A percentile compares a stretch with the other conserved stretches of the same genome.
These are phyloP conservation scores for Fusarium bulbicola DNA, from an alignment of 2,329 filamentous ascomycete genomes.

Conservation along the genomic window DNA sequence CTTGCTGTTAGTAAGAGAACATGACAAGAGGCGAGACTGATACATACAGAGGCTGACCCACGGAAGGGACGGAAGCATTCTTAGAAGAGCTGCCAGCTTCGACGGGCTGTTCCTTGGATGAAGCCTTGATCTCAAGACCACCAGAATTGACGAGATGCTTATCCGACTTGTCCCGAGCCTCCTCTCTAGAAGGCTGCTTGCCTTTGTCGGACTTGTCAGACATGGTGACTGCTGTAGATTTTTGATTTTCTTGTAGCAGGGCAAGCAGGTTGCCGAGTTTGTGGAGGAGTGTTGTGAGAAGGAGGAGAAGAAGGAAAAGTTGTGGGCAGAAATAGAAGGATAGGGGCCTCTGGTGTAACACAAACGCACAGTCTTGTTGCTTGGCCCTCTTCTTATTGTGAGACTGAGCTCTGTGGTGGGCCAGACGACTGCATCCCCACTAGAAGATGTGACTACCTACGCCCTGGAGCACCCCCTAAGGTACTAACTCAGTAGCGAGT, in stretches of 20 bases:
- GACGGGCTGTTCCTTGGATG: not conserved
- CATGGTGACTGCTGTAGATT: not conserved
- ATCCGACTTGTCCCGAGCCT: not conserved
- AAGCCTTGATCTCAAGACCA: not conserved
- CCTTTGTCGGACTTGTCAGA: not conserved
- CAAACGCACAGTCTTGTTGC: not conserved
- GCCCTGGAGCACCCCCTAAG: too few relatives aligned
- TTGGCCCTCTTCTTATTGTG: not conserved
- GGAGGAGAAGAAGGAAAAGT: not conserved
- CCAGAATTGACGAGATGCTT: not conserved
- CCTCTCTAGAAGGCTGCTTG: not conserved
- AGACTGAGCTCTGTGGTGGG: not conserved
- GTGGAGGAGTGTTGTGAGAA: not conserved
- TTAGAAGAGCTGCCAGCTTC: not conserved
- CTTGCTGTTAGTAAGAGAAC: not conserved
- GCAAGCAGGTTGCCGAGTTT: not conserved
- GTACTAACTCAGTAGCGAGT: too few relatives aligned
- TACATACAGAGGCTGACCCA: not conserved
- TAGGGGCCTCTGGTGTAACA: not conserved
- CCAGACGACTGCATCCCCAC: not conserved
- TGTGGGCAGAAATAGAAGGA: not conserved
- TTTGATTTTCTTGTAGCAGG: not conserved
- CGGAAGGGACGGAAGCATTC: too few relatives aligned
- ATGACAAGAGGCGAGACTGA: not conserved
- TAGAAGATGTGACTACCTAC: not conserved